Conservation (phyloP, 306 rosid species). For the Pachyrhizus erosus region DNA sequence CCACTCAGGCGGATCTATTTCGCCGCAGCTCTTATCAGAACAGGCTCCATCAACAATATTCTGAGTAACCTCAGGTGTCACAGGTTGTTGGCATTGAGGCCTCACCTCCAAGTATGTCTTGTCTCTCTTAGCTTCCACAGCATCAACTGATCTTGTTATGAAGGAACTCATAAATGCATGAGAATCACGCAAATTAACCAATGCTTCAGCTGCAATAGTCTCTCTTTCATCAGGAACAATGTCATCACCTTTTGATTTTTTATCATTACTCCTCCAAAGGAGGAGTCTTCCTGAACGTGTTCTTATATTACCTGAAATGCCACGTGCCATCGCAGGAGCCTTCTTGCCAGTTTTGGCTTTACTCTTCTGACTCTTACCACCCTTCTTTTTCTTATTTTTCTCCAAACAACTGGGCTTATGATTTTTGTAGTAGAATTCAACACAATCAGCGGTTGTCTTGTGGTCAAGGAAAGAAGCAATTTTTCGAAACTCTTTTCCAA, state of each 20-base stretch:
- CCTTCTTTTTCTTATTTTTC: constrained; percentile 62
- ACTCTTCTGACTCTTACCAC: constrained; percentile 55
- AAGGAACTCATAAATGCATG: constrained; percentile 63
- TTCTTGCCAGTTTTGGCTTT: constrained; percentile 51
- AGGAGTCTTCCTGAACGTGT: constrained; percentile 47
- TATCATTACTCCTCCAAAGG: constrained; percentile 53
- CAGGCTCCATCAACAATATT: constrained; percentile 48
- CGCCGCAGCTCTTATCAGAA: constrained; percentile 83
- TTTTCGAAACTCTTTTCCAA: constrained; percentile 84
- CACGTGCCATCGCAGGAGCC: constrained; percentile 63
- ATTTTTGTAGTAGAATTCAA: constrained; percentile 84
- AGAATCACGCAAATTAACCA: constrained; percentile 74
- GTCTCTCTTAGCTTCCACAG: constrained; percentile 54
- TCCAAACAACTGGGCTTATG: constrained; percentile 72
- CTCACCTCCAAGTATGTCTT: constrained; percentile 54
- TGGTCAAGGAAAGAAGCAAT: constrained; percentile 80
- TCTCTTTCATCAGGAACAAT: constrained; percentile 62
- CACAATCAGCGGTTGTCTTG: constrained; percentile 92
- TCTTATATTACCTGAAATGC: constrained; percentile 39
- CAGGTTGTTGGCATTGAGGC: constrained; percentile 41
- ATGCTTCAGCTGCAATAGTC: constrained; percentile 70
- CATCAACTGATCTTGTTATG: constrained; percentile 64
- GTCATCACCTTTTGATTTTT: constrained; percentile 44
- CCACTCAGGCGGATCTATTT: constrained; percentile 78
- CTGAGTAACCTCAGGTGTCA: constrained; percentile 48